Conservation (phyloP, 371 early-diverging fungal species). For the Coemansia sp. region DNA sequence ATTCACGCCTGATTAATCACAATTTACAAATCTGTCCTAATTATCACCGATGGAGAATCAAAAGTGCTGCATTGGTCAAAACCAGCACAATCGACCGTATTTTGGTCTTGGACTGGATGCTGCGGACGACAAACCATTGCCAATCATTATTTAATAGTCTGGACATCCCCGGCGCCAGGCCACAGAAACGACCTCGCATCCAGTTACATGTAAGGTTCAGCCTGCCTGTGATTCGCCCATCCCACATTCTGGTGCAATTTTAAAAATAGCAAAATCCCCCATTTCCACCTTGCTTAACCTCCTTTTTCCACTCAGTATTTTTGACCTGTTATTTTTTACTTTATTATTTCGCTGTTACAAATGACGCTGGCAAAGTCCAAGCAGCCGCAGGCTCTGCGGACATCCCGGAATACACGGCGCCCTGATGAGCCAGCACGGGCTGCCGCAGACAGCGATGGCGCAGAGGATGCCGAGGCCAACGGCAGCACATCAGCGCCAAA, state of each 20-base stretch:
- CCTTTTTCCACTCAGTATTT: not conserved
- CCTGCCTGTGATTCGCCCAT: not conserved
- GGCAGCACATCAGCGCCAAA: conserved; percentile 3
- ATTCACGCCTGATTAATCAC: not conserved
- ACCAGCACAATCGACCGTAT: not conserved
- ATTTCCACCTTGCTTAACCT: not conserved
- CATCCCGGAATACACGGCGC: not conserved
- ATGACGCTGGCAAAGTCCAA: conserved; percentile 32
- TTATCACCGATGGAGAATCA: not conserved
- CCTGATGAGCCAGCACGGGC: not conserved
- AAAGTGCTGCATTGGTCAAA: not conserved
- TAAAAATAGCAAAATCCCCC: conserved; percentile 1
- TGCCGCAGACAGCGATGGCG: not conserved
- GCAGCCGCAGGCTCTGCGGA: conserved; percentile 1
- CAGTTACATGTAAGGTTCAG: not conserved
- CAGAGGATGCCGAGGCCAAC: conserved; percentile 7
- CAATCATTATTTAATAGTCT: too few relatives aligned
- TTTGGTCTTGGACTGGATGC: not conserved
- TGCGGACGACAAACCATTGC: too few relatives aligned
- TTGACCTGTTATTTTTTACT: not conserved
- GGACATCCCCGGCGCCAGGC: too few relatives aligned
- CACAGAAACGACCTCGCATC: not conserved
- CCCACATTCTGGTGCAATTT: not conserved
- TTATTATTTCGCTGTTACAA: not conserved
- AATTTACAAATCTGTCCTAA: not conserved